These are phyloP conservation scores for Brettanomyces naardenensis DNA, from an alignment of 805 yeast species.

Conservation along the genomic window DNA sequence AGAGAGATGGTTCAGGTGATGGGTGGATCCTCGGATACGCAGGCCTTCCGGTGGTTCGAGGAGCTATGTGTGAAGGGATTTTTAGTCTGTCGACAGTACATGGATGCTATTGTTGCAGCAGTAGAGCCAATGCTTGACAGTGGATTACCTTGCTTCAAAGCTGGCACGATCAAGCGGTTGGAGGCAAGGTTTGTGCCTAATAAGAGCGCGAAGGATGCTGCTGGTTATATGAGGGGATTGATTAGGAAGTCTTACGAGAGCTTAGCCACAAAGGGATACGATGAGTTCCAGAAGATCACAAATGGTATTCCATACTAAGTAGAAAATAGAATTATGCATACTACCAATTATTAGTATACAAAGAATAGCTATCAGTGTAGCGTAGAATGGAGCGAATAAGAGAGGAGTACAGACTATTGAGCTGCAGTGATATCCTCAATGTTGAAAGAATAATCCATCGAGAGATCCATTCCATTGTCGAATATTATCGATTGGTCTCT, in stretches of 20 bases:
- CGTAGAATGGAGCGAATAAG: too few species aligned
- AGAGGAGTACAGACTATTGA: too few species aligned
- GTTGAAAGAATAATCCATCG: constrained; percentile 3
- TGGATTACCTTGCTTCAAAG: constrained; percentile 95
- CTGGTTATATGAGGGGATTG: constrained; percentile 63
- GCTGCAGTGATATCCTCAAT: constrained; percentile 2
- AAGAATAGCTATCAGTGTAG: too few species aligned
- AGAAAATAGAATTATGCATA: too few species aligned
- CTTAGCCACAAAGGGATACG: constrained; percentile 87
- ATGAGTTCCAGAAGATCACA: constrained; percentile 92
- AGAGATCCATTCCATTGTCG: constrained; percentile 2
- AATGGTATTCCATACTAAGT: constrained; percentile 88
- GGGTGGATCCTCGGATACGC: constrained; percentile 85
- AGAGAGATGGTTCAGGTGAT: constrained; percentile 93
- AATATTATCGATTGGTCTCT: neutral
- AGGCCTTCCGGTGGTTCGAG: constrained; percentile 88
- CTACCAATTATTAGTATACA: too few species aligned
- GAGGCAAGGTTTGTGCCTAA: constrained; percentile 72
- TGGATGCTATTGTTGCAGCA: constrained; percentile 76
- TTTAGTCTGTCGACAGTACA: constrained; percentile 79
- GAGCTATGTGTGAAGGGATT: constrained; percentile 91
- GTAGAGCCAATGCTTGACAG: constrained; percentile 91
- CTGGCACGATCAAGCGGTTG: constrained; percentile 72
- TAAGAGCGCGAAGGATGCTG: constrained; percentile 81
- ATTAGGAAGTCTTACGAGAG: constrained; percentile 80